phyloP scores from a whole-genome alignment of 2,329 filamentous ascomycete species.

The Colletotrichum spaethianum region DNA sequence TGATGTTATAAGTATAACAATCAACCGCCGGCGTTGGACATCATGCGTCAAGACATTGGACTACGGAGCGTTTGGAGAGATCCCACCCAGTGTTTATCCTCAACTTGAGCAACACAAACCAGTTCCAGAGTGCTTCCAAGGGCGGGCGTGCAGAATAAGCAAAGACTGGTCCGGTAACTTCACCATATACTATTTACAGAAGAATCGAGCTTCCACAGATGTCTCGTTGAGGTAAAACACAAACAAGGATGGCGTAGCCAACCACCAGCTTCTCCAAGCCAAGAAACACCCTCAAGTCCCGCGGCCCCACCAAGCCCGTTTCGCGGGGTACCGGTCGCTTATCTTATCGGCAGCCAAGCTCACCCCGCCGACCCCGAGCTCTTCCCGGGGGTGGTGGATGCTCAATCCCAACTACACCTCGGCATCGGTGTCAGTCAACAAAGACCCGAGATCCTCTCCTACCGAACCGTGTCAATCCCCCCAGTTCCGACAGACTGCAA shows the following conservation, averaged over 20 bases:
- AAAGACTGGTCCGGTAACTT: background rate
- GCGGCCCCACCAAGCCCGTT: conserved; percentile 10
- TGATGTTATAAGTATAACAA: background rate
- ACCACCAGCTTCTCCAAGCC: background rate
- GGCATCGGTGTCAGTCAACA: background rate
- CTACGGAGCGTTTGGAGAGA: no score
- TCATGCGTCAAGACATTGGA: no score
- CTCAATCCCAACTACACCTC: conserved; percentile 5
- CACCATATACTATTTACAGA: background rate
- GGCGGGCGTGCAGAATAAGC: background rate
- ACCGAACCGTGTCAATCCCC: background rate
- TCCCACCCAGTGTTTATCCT: background rate
- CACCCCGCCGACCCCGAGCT: conserved; percentile 13
- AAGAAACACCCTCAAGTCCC: background rate
- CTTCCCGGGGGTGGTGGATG: background rate
- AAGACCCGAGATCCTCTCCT: background rate
- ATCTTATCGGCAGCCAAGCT: conserved; percentile 21
- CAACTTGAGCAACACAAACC: no score
- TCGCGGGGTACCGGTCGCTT: conserved; percentile 15
- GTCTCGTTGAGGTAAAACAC: background rate
- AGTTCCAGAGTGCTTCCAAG: no score
- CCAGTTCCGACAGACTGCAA: background rate
- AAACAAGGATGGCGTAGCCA: background rate
- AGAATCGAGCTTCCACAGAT: background rate
- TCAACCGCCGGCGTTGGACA: background rate